Evolutionary conservation across 352 stramenopile species (phyloP), one percentile per base, ranked within the genome.

Genomic region (Globisporangium orthogonon): DNA sequence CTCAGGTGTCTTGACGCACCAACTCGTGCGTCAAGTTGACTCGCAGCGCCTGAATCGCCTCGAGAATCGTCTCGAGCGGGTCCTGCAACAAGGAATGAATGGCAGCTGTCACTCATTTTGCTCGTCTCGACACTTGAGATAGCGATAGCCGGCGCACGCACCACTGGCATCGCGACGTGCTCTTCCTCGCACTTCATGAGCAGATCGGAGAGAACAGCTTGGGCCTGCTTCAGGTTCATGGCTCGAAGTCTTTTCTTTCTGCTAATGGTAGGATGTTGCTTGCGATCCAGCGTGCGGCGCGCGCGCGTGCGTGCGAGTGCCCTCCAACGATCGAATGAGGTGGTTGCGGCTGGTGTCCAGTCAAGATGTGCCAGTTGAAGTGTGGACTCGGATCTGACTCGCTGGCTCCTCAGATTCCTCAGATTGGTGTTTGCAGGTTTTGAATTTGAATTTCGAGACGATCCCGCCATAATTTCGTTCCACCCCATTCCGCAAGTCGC

Each of bases 181-280:
- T 76, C 51, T 46, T 84, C 60, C 54, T 89, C 75, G 57, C 78
- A 89, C 62, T 83, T 76, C 60, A 84, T 70, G 31, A 91, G 44
- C 18, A 89, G 61, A 35, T 89, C 82, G 35, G 75, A 84, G 11
- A 91, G 67, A 45, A 75, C 56, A 18, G 64, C 54, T 48, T 86
- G 69, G 45, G 60, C 63, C 49, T 80, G 70, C 63, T 78, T 82
- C 46, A 68, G 46, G 50, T 87, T 81, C 82, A 91, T 87, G 4
- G 13, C 10, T 47, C 10, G 6, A 2, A 37, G 33, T 0, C 35
- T 41, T 23, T 41, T 3, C 35, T 41, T 41, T 11, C 2, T 14
- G 35, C 9, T 7, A 4, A 14, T 13, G 2, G 35, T 2, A 4
- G 2, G 3, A 4, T 41, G 35, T 47, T 6, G 41, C 14, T 50